Percentiles rank a stretch among this genome's conserved stretches.
These are phyloP conservation scores for Fusarium neocosmosporiellum DNA, from an alignment of 2,329 filamentous ascomycete species.

Conservation along the genomic window DNA sequence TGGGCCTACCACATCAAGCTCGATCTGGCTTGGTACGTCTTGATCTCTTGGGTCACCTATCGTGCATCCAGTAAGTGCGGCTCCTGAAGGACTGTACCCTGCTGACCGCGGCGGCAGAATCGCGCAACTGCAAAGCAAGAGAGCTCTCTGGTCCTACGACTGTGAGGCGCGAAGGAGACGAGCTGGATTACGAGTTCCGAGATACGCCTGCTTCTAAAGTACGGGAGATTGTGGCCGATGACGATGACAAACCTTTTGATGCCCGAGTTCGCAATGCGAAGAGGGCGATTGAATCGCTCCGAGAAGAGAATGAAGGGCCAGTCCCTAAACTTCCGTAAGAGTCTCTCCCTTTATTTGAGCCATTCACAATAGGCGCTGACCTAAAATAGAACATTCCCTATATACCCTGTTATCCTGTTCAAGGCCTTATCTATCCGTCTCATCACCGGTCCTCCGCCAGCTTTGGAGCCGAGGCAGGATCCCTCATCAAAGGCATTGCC, in stretches of 20 bases:
- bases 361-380: background rate
- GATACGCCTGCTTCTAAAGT: background rate
- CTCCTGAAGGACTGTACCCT: background rate
- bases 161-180: background rate
- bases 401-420: constrained; percentile 1
- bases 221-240: background rate
- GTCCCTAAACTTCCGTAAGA: background rate
- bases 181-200: constrained; percentile 17
- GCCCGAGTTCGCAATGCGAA: background rate
- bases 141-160: background rate
- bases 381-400: background rate
- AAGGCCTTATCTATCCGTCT: background rate
- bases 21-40: background rate
- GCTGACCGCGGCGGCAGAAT: background rate
- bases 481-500: background rate
- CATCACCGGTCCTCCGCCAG: background rate
- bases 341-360: background rate
- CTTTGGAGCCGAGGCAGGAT: background rate
- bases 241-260: background rate
- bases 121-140: no score
- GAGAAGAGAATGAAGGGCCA: background rate
- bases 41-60: background rate
- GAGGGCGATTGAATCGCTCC: background rate
- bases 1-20: background rate
- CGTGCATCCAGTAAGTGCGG: background rate